Percentiles rank a stretch among this genome's conserved stretches.
phyloP scores from a whole-genome alignment of 306 rosid genomes.

The Prunus mira region DNA sequence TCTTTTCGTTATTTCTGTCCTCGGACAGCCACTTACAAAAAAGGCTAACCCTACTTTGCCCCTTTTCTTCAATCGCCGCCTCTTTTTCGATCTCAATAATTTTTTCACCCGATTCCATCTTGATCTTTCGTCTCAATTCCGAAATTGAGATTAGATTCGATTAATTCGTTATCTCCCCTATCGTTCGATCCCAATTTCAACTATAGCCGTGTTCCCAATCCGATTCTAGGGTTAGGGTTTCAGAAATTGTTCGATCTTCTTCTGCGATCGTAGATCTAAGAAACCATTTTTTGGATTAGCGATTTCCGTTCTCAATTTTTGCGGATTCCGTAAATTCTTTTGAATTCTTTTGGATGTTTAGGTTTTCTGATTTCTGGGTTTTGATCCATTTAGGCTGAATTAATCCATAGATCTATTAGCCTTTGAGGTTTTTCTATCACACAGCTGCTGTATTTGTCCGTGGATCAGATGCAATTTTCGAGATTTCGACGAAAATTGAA shows the following conservation, averaged over 20 bases:
- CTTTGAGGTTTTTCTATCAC: background rate
- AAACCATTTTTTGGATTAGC: background rate
- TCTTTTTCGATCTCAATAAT: conserved; percentile 43
- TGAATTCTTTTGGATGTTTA: background rate
- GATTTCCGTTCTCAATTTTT: conserved; percentile 22
- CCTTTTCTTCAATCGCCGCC: conserved; percentile 53
- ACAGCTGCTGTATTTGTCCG: conserved; percentile 13
- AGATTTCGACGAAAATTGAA: conserved; percentile 12
- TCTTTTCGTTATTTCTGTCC: conserved; percentile 38
- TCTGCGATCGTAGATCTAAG: conserved; percentile 34
- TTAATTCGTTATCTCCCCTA: conserved; percentile 15
- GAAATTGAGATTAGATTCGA: background rate
- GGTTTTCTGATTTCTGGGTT: conserved; percentile 4
- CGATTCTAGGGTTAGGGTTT: conserved; percentile 51
- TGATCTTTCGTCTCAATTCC: background rate
- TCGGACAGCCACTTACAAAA: conserved; percentile 27
- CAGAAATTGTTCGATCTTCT: conserved; percentile 34
- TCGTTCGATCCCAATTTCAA: conserved; percentile 34
- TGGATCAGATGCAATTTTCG: conserved; percentile 7
- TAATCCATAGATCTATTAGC: conserved; percentile 1
- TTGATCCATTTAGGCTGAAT: conserved; percentile 15
- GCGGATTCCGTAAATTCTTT: background rate
- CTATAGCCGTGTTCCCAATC: conserved; percentile 10
- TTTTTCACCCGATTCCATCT: conserved; percentile 34
- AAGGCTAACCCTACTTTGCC: conserved; percentile 54